phyloP scores from a whole-genome alignment of 2,329 filamentous ascomycete species.

The Didymella pomorum region DNA sequence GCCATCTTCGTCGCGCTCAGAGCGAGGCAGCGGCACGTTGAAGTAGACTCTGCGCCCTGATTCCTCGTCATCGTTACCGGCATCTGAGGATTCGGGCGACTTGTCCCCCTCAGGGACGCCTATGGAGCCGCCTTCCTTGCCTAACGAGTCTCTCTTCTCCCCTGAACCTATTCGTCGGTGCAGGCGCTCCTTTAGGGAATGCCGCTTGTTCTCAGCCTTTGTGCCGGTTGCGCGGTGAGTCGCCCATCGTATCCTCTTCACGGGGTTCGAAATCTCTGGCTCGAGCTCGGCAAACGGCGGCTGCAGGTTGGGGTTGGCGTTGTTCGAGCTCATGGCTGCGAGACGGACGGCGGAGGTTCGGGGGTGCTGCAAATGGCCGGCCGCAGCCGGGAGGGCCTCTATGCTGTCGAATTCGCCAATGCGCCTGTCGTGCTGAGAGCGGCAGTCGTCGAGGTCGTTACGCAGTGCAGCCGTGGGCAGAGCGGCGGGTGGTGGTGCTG shows the following conservation, averaged over 20 bases:
- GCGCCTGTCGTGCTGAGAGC: constrained; percentile 24
- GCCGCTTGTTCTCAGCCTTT: constrained; percentile 79
- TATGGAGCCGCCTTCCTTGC: constrained; percentile 43
- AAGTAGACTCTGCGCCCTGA: constrained; percentile 74
- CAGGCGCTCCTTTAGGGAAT: constrained; percentile 80
- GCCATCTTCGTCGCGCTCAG: constrained; percentile 82
- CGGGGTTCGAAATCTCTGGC: constrained; percentile 66
- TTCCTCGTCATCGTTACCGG: constrained; percentile 50
- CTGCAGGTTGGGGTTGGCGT: constrained; percentile 24
- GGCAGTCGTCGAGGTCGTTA: constrained; percentile 12
- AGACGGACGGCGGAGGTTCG: constrained; percentile 28
- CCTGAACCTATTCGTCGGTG: constrained; percentile 67
- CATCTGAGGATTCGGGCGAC: constrained; percentile 50
- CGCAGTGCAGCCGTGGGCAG: constrained; percentile 21
- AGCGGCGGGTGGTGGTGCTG: constrained; percentile 25
- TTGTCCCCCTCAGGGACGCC: constrained; percentile 53
- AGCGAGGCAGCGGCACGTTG: constrained; percentile 79
- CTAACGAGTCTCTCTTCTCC: constrained; percentile 67
- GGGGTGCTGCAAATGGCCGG: constrained; percentile 40
- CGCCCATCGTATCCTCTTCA: constrained; percentile 90
- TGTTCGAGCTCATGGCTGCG: constrained; percentile 19
- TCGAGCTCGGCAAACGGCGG: constrained; percentile 40
- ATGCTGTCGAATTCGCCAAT: constrained; percentile 43
- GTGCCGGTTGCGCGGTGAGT: constrained; percentile 85
- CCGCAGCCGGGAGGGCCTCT: constrained; percentile 51